Percentiles rank a stretch among this genome's conserved stretches.
These are phyloP conservation scores for Quercus bicolor DNA, from an alignment of 306 rosid genomes.

Conservation along the genomic window DNA sequence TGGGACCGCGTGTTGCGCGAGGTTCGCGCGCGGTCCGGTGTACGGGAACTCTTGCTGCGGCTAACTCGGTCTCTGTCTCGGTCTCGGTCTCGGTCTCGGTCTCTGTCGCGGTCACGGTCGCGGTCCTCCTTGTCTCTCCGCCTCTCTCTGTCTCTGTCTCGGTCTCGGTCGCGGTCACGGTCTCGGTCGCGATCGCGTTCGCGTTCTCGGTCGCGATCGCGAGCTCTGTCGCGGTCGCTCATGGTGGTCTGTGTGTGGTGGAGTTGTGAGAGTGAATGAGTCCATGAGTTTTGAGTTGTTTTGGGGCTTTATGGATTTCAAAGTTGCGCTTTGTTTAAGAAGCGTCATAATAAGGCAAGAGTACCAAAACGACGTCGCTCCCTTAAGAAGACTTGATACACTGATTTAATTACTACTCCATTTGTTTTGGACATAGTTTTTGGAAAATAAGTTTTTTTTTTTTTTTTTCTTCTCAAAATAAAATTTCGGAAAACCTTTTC, in stretches of 20 bases:
- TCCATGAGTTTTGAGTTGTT: neutral
- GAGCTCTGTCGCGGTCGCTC: conserved; percentile 43
- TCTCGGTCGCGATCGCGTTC: conserved; percentile 38
- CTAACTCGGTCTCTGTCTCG: conserved; percentile 47
- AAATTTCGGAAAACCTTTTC: too few relatives aligned
- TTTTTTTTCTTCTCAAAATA: too few relatives aligned
- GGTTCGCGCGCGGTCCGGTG: conserved; percentile 64
- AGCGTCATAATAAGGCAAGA: too few relatives aligned
- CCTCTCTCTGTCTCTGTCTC: conserved; percentile 45
- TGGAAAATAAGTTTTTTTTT: too few relatives aligned
- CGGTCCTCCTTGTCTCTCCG: conserved; percentile 32
- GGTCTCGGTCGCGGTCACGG: conserved; percentile 38
- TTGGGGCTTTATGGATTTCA: neutral
- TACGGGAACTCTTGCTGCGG: conserved; percentile 68
- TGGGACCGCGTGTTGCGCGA: conserved; percentile 67
- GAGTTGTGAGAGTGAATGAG: neutral
- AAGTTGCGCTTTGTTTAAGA: neutral
- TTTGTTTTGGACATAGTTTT: too few relatives aligned
- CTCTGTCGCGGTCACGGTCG: conserved; percentile 28
- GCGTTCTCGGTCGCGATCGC: conserved; percentile 30
- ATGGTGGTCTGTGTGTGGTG: conserved; percentile 1
- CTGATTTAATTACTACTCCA: too few relatives aligned
- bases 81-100: conserved; percentile 37
- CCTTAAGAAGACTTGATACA: too few relatives aligned
- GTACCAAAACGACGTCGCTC: too few relatives aligned